Percentiles rank a stretch among this genome's conserved stretches.
These are phyloP conservation scores for Pseudognaphalium luteoalbum DNA, from an alignment of 129 eudicot species.

Conservation along the genomic window DNA sequence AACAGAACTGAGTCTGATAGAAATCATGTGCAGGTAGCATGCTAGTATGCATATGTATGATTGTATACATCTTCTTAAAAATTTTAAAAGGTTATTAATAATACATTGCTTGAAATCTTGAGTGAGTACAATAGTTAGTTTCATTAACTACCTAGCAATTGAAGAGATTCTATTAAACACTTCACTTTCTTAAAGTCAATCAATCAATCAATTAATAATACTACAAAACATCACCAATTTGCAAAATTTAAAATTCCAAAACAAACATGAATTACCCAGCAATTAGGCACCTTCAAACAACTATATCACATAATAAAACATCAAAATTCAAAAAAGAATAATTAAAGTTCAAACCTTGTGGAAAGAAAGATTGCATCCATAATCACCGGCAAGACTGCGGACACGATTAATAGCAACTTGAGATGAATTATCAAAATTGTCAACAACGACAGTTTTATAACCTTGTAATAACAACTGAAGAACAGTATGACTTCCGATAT, in stretches of 20 bases:
- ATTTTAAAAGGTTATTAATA: neutral
- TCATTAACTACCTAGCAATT: conserved; percentile 18
- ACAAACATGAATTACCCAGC: neutral
- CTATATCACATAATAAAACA: neutral
- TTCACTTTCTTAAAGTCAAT: neutral
- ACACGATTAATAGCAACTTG: conserved; percentile 65
- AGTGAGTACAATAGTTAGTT: conserved; percentile 18
- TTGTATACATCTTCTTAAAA: no score
- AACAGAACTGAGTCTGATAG: no score
- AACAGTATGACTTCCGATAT: conserved; percentile 88
- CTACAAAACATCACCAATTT: neutral
- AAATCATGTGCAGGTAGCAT: no score
- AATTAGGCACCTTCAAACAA: conserved; percentile 12
- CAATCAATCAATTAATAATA: no score
- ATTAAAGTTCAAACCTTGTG: conserved; percentile 48
- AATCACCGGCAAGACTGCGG: conserved; percentile 60
- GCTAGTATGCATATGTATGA: no score
- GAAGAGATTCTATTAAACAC: conserved; percentile 19
- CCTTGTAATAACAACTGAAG: conserved; percentile 72
- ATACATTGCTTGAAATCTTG: neutral
- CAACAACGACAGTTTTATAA: conserved; percentile 66
- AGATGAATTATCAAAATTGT: conserved; percentile 80
- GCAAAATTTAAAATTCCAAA: neutral
- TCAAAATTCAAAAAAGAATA: neutral
- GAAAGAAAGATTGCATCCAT: conserved; percentile 60